Evolutionary conservation across 2,329 filamentous ascomycete genomes (phyloP), one percentile per base, ranked within the genome.

Genomic region (Penicillium brevicompactum): DNA sequence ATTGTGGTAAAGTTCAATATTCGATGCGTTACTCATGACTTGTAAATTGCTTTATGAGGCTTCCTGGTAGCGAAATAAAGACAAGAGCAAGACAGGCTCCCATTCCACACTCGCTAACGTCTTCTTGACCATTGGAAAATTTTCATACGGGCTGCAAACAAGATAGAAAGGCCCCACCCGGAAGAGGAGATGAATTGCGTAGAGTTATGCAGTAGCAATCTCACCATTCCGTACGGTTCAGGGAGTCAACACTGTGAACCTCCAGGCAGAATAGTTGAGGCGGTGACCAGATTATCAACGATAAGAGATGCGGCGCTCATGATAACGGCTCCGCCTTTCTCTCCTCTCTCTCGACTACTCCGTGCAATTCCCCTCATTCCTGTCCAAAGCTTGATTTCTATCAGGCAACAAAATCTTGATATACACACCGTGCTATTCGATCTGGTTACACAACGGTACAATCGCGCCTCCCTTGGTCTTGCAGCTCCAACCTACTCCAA

Each of bases 401-500:
- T 11, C 10, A 7, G 31, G 14, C n/a, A 14, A 7, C 22, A 14
- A 10, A 2, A 1, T 37, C 22, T 21, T 18, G 13, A 10, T 2
- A 32, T 3, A 32, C n/a, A 16, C 32, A 4, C 18, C 2, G 27
- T n/a, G 8, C 47, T 41, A 21, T 27, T 9, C 7, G n/a, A 46
- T 34, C 18, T n/a, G 18, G 16, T 46, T 41, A 18, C 27, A 51
- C 6, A 30, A 22, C n/a, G 10, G 18, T 47, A 14, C 32, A 14
- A 34, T 45, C 41, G n/a, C 32, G 11, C 34, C 16, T 46, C 42
- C 11, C 21, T 21, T 41, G n/a, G 34, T 27, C 38, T 51, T 30
- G 14, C 16, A 46, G 52, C 47, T 55, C 47, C 52, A 18, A 51
- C 22, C 52, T 55, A 53, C 51, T 49, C 52, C 52, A 51, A 41